A percentile compares a stretch with the other conserved stretches of the same genome.
These are phyloP conservation scores for Agrocybe pediades DNA, from an alignment of 768 basidiomycete genomes.

Conservation along the genomic window DNA sequence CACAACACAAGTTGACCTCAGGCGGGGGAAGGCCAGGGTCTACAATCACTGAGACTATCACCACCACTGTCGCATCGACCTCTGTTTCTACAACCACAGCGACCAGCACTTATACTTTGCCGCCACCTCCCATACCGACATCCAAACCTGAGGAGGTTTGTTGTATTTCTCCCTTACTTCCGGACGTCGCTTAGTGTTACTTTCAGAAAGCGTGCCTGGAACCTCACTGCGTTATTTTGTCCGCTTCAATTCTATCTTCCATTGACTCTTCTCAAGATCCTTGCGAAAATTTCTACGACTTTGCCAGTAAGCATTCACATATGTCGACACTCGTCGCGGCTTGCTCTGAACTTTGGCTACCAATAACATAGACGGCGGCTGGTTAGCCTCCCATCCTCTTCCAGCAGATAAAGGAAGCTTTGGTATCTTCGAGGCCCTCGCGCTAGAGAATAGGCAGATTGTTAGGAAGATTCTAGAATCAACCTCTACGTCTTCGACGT, in stretches of 20 bases:
- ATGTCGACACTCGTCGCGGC: not conserved
- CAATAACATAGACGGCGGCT: slow-evolving; percentile 75
- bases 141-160: slow-evolving; percentile 52
- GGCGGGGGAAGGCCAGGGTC: slow-evolving; percentile 31
- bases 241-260: slow-evolving; percentile 78
- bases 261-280: slow-evolving; percentile 86
- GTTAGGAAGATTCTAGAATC: slow-evolving; percentile 72
- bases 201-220: slow-evolving; percentile 70
- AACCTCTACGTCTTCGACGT: slow-evolving; percentile 32
- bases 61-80: slow-evolving; percentile 39
- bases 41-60: slow-evolving; percentile 41
- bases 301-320: slow-evolving; percentile 67
- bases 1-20: slow-evolving; percentile 73
- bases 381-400: slow-evolving; percentile 80
- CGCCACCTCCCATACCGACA: slow-evolving; percentile 56
- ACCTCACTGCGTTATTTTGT: slow-evolving; percentile 77
- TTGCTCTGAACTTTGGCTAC: not conserved
- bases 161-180: not conserved
- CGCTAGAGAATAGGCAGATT: slow-evolving; percentile 76
- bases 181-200: slow-evolving; percentile 5
- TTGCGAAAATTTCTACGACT: slow-evolving; percentile 94
- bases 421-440: slow-evolving; percentile 72
- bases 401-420: slow-evolving; percentile 82
- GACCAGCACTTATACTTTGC: slow-evolving; percentile 31
- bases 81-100: slow-evolving; percentile 26